Conservation (phyloP, 2,329 filamentous ascomycete genomes). For the Lecanoromycetidae sp. region DNA sequence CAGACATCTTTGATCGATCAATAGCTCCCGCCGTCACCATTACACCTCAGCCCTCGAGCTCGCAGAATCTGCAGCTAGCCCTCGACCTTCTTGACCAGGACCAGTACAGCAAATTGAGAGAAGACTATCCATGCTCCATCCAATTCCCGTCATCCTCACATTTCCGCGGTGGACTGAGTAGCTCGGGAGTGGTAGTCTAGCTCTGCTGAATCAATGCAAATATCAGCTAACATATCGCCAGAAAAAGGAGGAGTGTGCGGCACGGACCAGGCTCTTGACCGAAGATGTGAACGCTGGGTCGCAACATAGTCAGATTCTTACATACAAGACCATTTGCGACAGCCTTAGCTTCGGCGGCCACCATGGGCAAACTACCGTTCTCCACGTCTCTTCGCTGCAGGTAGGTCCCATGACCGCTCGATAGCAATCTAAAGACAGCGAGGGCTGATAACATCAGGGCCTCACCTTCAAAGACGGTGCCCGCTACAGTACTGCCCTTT, state of each 20-base stretch:
- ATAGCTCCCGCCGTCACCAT: constrained; percentile 19
- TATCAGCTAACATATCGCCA: background rate
- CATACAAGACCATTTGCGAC: background rate
- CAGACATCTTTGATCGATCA: constrained; percentile 21
- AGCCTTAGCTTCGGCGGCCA: background rate
- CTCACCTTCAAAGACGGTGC: constrained; percentile 7
- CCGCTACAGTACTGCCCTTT: constrained; percentile 1
- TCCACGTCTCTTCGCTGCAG: constrained; percentile 9
- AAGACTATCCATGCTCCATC: background rate
- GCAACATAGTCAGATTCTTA: background rate
- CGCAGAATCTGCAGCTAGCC: constrained; percentile 27
- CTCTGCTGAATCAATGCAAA: background rate
- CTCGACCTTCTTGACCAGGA: constrained; percentile 27
- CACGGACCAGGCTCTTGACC: background rate
- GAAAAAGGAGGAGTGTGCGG: background rate
- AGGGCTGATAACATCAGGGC: background rate
- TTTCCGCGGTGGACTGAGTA: constrained; percentile 3
- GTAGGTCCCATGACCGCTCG: background rate
- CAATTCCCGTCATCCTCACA: background rate
- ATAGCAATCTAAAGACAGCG: background rate
- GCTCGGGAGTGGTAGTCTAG: background rate
- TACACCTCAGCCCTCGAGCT: constrained; percentile 23
- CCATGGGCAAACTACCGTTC: constrained; percentile 6
- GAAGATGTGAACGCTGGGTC: background rate
- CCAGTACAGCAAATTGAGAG: constrained; percentile 1